Base-by-base conservation (phyloP, 2,329 filamentous ascomycete species). In the Calycina herbarum region DNA sequence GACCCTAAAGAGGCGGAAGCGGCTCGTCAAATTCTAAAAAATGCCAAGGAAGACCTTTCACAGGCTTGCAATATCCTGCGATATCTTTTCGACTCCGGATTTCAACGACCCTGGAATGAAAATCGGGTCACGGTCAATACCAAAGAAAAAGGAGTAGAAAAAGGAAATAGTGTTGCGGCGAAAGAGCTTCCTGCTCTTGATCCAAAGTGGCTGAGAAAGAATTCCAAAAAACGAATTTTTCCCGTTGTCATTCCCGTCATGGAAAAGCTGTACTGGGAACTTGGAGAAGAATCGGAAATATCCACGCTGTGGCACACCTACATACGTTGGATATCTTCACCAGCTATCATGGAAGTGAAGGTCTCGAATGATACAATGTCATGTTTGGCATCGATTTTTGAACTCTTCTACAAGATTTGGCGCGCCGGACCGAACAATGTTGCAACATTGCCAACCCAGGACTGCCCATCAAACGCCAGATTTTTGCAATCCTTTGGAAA, bases 121-220 rank as follows among this genome's bases (percentile, higher is more conserved):
- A 87, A 91, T 68, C 88, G 89, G 61, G 89, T 92, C 10, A 82
- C 87, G 66, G 86, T 90, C 24, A 80, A 85, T 2, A 77, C 88
- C 5, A 42, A 69, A 20, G 61, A 69, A 6, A 42, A 69, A n/a
- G 61, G 68, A 8, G 71, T 66, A 20, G 61, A 69, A 6, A 42
- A 69, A n/a, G 61, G 68, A 8, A 72, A 66, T 24, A 62, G 29
- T 29, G 68, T 76, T 38, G 54, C 38, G 79, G 83, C 89, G 0
- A 86, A 89, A n/a, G 93, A 97, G 66, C 81, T 99, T n/a, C 91
- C 93, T 5, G 81, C 89, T 6, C 80, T 98, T 6, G 93, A 98
- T 73, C 83, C 91, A 4, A 93, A 90, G 80, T 99, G 95, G 95
- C 82, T 96, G 13, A 86, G 94, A 62, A 89, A 86, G 66, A 92